Base-by-base conservation (phyloP, 345 rosid genomes). In the Salix arbutifolia region DNA sequence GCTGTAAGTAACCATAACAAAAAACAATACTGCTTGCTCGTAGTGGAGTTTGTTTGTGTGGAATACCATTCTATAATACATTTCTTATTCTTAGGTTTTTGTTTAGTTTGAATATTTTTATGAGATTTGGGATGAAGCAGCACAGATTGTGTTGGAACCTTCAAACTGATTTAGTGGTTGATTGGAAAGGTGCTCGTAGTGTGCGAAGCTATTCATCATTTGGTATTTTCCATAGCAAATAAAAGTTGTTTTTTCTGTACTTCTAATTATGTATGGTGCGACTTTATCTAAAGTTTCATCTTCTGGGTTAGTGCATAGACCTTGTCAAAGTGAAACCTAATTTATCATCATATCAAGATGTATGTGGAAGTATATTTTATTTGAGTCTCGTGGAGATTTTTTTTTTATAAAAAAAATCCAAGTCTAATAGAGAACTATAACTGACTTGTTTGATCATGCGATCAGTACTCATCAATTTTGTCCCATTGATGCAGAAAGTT, bases 401-500 rank as follows among this genome's bases (percentile, higher is more conserved):
- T 40, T 42, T 1, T 11, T 11, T 2, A 0, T 0, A 5, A 0
- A 0, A 33, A 33, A 33, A 33, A 2, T 42, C 46, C 58, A 52
- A 19, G 8, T 19, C 60, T 52, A 52, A 7, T 52, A 52, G 23
- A 52, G 23, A 52, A 52, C 60, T 19, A 7, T 53, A 5, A 52
- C 23, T 18, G n/a, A 2, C 8, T 6, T 52, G n/a, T 19, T 53
- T 53, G 60, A 53, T 21, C 25, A 53, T 21, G 40, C 38, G 1
- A 53, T 44, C 21, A 12, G 1, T 64, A 5, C 37, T 72, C 35
- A 37, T n/a, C 3, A 37, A 38, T 18, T 10, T 17, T 76, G 16
- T 42, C 11, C 64, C 60, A n/a, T 21, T 44, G 69, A 23, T 46
- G 79, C 69, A 69, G 79, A 64, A 42, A 65, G 0, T 19, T 56